These are phyloP conservation scores for Dendrobium chrysotoxum DNA, from an alignment of 106 monocot species.

Conservation along the genomic window DNA sequence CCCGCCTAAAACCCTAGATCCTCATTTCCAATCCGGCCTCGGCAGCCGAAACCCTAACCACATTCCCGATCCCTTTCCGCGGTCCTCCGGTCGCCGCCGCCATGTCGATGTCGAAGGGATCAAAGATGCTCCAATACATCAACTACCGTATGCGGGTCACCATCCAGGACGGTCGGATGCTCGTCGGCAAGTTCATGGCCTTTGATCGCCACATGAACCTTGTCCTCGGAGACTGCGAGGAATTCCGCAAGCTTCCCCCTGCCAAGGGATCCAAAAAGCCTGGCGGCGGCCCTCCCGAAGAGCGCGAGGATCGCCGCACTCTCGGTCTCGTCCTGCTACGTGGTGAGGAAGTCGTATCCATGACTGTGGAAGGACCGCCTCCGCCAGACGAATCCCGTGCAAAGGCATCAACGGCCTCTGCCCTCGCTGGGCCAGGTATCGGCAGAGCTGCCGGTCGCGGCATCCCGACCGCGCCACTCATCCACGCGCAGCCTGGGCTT, in stretches of 20 bases:
- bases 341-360: constrained; percentile 94
- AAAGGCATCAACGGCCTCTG: constrained; percentile 29
- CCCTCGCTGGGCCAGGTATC: constrained; percentile 63
- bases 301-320: constrained; percentile 84
- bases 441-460: constrained; percentile 92
- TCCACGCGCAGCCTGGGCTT: constrained; percentile 90
- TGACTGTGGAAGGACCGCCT: constrained; percentile 84
- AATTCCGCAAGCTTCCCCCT: constrained; percentile 88
- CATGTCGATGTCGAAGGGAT: constrained; percentile 97
- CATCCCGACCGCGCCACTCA: constrained; percentile 65
- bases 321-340: constrained; percentile 89
- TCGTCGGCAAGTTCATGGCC: constrained; percentile 99
- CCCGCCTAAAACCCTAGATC: background rate
- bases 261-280: constrained; percentile 32
- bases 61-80: background rate
- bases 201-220: constrained; percentile 99
- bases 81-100: background rate
- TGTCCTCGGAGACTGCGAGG: constrained; percentile 98
- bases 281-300: constrained; percentile 17
- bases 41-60: background rate
- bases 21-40: background rate
- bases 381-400: constrained; percentile 75
- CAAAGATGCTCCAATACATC: constrained; percentile 98
- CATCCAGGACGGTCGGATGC: constrained; percentile 91
- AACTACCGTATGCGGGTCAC: constrained; percentile 99